Base-by-base conservation (phyloP, 2,329 filamentous ascomycete species). In the Acephala macrosclerotiorum region DNA sequence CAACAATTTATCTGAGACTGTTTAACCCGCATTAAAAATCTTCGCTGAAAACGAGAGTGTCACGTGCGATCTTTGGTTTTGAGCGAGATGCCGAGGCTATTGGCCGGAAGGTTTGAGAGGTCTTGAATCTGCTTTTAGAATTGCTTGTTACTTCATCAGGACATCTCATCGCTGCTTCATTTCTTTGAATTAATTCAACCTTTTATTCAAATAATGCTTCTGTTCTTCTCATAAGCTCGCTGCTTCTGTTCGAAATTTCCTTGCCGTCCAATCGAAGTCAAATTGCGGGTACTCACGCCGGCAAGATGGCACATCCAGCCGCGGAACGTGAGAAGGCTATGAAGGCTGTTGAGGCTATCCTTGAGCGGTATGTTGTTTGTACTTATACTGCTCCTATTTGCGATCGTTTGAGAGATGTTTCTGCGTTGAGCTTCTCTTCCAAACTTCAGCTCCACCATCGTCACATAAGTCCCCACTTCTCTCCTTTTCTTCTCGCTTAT, bases 301-400 rank as follows among this genome's bases (percentile, higher is more conserved):
- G n/a, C 25, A 61, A 45, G 40, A 65, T 61, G 63, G 25, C 49
- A 53, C 49, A 53, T 22, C 25, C 49, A 18, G n/a, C 49, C 4
- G 22, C 49, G 2, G 22, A 26, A 65, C 66, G 63, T 60, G 68
- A 60, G 33, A 67, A 68, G 40, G 73, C 74, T 9, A 65, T 72
- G 45, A 72, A 69, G 35, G 71, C 65, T n/a, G 68, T 75, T 11
- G 61, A 74, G 47, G 70, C 70, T 51, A 73, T 74, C 9, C 74
- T 75, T 65, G 71, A 75, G 22, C 66, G 73, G 72, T 74, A 70
- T 56, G 71, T 66, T 36, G 26, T 11, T 47, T 38, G 12, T 9
- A 20, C 18, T 25, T n/a, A n/a, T n/a, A n/a, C 45, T 61, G 16
- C 26, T n/a, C 51, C 33, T 57, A 58, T 18, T 61, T 33, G 22